phyloP scores from a whole-genome alignment of 352 stramenopile species.

The Phytopythium montanum region DNA sequence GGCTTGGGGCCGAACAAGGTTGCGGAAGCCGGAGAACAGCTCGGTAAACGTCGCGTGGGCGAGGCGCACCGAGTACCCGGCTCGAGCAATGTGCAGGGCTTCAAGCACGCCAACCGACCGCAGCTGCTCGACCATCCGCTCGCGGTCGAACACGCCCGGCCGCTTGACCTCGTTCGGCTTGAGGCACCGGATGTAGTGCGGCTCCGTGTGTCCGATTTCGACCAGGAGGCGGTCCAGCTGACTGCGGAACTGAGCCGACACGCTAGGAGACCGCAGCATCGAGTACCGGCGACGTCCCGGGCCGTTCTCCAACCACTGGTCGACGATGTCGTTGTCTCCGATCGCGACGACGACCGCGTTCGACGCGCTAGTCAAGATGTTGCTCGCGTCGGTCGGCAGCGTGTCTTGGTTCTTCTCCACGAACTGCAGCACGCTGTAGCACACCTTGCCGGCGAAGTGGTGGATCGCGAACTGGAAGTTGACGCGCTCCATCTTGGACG shows the following conservation, averaged over 20 bases:
- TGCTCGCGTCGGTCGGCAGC: slow-evolving; percentile 58
- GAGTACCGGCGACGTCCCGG: slow-evolving; percentile 40
- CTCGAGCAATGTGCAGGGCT: slow-evolving; percentile 92
- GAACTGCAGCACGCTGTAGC: slow-evolving; percentile 78
- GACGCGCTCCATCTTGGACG: slow-evolving; percentile 82
- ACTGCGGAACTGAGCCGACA: slow-evolving; percentile 91
- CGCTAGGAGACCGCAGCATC: slow-evolving; percentile 60
- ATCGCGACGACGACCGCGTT: slow-evolving; percentile 68
- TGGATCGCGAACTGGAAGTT: slow-evolving; percentile 80
- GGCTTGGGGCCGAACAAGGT: slow-evolving; percentile 21
- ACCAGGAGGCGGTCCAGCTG: slow-evolving; percentile 93
- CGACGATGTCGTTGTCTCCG: slow-evolving; percentile 43
- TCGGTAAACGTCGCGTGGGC: slow-evolving; percentile 90
- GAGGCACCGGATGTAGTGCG: slow-evolving; percentile 98
- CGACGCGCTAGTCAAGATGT: slow-evolving; percentile 46
- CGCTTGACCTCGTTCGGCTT: slow-evolving; percentile 96
- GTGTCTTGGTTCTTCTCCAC: slow-evolving; percentile 86
- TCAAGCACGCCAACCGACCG: slow-evolving; percentile 96
- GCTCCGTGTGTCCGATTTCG: slow-evolving; percentile 93
- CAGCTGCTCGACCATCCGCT: slow-evolving; percentile 96
- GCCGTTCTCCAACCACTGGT: slow-evolving; percentile 18
- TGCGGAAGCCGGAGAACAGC: slow-evolving; percentile 60
- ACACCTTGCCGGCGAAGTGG: slow-evolving; percentile 78
- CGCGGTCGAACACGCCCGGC: slow-evolving; percentile 54
- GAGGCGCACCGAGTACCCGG: slow-evolving; percentile 95